Percentiles rank a stretch among this genome's conserved stretches.
These are phyloP conservation scores for Prinsepia uniflora DNA, from an alignment of 306 rosid species.

Conservation along the genomic window DNA sequence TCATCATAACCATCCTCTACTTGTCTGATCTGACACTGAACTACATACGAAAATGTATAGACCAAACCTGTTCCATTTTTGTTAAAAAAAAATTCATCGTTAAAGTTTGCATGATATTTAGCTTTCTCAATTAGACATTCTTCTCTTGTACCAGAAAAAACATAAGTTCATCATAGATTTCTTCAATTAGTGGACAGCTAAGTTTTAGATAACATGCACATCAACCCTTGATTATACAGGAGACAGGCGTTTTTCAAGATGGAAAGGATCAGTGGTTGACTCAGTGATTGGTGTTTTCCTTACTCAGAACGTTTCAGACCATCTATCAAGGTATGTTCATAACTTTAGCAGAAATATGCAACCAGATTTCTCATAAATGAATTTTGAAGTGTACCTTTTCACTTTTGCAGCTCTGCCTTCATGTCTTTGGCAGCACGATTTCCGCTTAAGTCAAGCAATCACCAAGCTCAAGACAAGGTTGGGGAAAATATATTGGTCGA, in stretches of 20 bases:
- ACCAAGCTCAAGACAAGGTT: slow-evolving; percentile 30
- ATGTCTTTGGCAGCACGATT: slow-evolving; percentile 84
- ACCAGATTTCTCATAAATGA: slow-evolving; percentile 16
- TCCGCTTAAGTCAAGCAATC: slow-evolving; percentile 47
- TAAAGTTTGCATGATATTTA: background rate
- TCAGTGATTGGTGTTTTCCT: slow-evolving; percentile 92
- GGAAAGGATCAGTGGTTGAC: slow-evolving; percentile 99
- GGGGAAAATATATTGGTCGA: slow-evolving; percentile 30
- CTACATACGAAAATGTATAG: background rate
- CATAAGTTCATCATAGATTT: background rate
- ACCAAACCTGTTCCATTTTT: background rate
- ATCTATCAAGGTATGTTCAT: slow-evolving; percentile 76
- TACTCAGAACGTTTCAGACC: slow-evolving; percentile 96
- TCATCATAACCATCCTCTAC: background rate
- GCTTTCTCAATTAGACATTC: background rate
- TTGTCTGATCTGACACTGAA: background rate
- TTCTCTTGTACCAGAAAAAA: background rate
- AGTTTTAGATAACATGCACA: slow-evolving; percentile 10
- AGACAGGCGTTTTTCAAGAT: slow-evolving; percentile 85
- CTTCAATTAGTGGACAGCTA: background rate
- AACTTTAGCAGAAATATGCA: slow-evolving; percentile 7
- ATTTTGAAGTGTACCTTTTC: slow-evolving; percentile 16
- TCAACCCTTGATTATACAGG: slow-evolving; percentile 43
- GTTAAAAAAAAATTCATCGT: background rate
- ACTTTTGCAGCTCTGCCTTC: slow-evolving; percentile 86